Conservation (phyloP, 345 rosid species). For the Euphorbia tirucalli region DNA sequence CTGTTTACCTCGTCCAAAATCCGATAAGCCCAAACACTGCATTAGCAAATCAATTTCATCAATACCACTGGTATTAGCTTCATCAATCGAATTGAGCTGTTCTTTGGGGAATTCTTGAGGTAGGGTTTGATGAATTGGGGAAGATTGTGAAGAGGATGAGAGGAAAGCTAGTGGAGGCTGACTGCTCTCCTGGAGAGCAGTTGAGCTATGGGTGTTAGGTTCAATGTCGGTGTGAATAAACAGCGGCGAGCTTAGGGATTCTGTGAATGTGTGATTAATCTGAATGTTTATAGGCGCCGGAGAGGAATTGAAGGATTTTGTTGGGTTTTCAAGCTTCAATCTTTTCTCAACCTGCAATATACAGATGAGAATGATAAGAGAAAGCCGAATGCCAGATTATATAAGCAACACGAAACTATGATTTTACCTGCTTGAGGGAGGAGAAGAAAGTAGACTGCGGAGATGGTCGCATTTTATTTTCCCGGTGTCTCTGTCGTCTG, state of each 20-base stretch:
- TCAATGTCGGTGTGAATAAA: slow-evolving; percentile 39
- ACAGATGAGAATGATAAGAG: too few relatives aligned
- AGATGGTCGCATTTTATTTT: slow-evolving; percentile 30
- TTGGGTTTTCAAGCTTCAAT: slow-evolving; percentile 36
- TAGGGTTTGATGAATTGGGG: slow-evolving; percentile 24
- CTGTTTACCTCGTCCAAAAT: neutral
- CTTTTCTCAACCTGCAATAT: slow-evolving; percentile 45
- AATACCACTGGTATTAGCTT: neutral
- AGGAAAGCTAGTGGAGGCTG: slow-evolving; percentile 43
- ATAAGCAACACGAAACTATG: neutral
- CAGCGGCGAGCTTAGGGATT: slow-evolving; percentile 41
- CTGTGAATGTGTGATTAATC: slow-evolving; percentile 9
- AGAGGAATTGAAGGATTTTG: slow-evolving; percentile 5
- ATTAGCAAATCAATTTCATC: slow-evolving; percentile 38
- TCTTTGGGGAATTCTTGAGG: slow-evolving; percentile 8
- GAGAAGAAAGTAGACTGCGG: slow-evolving; percentile 41
- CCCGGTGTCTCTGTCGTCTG: neutral
- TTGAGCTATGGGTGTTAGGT: neutral
- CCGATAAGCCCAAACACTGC: slow-evolving; percentile 36
- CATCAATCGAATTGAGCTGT: neutral
- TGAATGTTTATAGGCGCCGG: slow-evolving; percentile 8
- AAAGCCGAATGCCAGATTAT: neutral
- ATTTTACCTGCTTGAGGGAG: slow-evolving; percentile 42
- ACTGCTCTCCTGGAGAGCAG: slow-evolving; percentile 38
- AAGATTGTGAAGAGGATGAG: slow-evolving; percentile 30